Conservation (phyloP, 805 yeast genomes). For the Nakazawaea peltata region DNA sequence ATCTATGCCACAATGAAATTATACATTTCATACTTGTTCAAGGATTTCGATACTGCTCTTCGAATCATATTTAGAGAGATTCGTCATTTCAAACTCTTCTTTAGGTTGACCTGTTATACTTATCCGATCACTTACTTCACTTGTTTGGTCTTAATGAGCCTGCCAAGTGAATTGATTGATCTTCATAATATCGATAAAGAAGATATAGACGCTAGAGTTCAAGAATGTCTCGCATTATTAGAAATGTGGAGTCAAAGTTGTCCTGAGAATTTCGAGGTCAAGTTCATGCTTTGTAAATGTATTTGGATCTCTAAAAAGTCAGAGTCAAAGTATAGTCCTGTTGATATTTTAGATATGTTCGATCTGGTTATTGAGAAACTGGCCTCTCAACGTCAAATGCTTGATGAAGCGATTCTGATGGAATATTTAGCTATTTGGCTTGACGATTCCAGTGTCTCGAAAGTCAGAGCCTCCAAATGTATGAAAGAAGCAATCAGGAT, state of each 20-base stretch:
- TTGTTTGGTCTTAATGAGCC: constrained; percentile 11
- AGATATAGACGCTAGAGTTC: too few species aligned
- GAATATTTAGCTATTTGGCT: constrained; percentile 37
- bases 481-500: constrained; percentile 28
- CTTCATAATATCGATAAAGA: too few species aligned
- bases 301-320: constrained; percentile 16
- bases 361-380: constrained; percentile 37
- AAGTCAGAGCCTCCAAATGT: constrained; percentile 27
- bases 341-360: constrained; percentile 34
- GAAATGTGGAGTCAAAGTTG: constrained; percentile 26
- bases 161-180: constrained; percentile 14
- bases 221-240: too few species aligned
- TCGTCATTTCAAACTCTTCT: neutral
- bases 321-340: constrained; percentile 16
- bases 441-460: constrained; percentile 14
- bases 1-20: constrained; percentile 2
- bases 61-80: neutral
- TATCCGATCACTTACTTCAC: constrained; percentile 11
- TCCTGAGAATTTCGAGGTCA: constrained; percentile 31
- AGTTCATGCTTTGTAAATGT: constrained; percentile 27
- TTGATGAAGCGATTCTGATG: constrained; percentile 31
- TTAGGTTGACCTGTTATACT: constrained; percentile 2
- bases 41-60: constrained; percentile 2
- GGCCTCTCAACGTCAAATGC: constrained; percentile 19
- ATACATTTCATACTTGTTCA: neutral